Conservation (phyloP, 2,329 filamentous ascomycete species). For the Xylaria sp. region DNA sequence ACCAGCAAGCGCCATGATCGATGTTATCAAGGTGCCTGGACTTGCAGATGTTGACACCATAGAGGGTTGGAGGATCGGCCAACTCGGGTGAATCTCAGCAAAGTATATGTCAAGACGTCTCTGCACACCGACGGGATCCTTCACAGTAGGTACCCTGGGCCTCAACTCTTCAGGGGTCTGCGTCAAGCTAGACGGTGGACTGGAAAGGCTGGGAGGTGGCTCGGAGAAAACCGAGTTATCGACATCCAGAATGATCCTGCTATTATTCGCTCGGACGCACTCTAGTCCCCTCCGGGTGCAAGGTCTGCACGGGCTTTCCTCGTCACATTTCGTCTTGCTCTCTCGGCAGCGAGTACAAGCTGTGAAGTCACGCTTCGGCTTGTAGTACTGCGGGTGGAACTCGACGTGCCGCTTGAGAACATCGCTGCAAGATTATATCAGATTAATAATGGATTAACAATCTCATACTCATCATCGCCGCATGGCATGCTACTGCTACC, state of each 20-base stretch:
- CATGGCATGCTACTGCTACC: too few relatives aligned
- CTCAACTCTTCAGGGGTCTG: conserved; percentile 2
- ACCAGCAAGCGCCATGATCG: conserved; percentile 42
- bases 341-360: conserved; percentile 40
- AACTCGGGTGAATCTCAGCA: conserved; percentile 39
- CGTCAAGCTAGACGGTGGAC: conserved; percentile 3
- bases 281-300: conserved; percentile 37
- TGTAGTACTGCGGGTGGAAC: conserved; percentile 36
- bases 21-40: conserved; percentile 36
- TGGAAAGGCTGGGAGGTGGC: neutral
- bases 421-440: conserved; percentile 35
- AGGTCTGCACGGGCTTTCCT: conserved; percentile 39
- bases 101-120: conserved; percentile 41
- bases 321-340: conserved; percentile 42
- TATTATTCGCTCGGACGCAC: conserved; percentile 34
- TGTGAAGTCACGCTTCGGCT: conserved; percentile 34
- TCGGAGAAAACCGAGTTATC: neutral
- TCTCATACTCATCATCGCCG: neutral
- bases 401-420: conserved; percentile 45
- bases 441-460: conserved; percentile 7
- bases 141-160: conserved; percentile 21
- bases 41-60: conserved; percentile 27
- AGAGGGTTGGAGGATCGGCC: conserved; percentile 41
- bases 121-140: conserved; percentile 14
- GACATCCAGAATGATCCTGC: conserved; percentile 1